A percentile compares a stretch with the other conserved stretches of the same genome.
Evolutionary conservation across 495 filamentous ascomycete species (phyloP).

Genomic region (Pseudoneurospora amorphoporcata): DNA sequence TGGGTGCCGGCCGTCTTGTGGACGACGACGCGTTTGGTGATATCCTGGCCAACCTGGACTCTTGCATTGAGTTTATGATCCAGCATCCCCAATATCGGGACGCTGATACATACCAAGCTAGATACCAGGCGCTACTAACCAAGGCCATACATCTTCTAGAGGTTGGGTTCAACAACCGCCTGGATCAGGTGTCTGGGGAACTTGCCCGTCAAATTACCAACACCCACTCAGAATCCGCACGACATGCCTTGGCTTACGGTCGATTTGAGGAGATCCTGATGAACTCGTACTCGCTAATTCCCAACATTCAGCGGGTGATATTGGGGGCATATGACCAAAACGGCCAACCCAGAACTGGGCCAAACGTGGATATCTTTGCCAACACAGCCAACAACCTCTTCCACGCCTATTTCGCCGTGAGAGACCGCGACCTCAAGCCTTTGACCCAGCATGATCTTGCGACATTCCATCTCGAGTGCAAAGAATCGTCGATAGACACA

Average conservation of each 20-base stretch:
- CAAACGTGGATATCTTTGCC: constrained; percentile 46
- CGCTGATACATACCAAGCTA: constrained; percentile 75
- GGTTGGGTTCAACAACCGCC: constrained; percentile 34
- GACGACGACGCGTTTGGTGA: constrained; percentile 73
- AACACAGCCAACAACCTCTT: constrained; percentile 46
- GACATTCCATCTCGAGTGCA: constrained; percentile 34
- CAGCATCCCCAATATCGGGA: constrained; percentile 74
- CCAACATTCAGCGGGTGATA: constrained; percentile 35
- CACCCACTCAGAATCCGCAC: constrained; percentile 39
- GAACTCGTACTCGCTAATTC: constrained; percentile 34
- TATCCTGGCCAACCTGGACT: constrained; percentile 74
- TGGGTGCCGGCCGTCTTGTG: constrained; percentile 74
- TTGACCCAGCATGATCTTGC: constrained; percentile 45
- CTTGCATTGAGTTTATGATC: constrained; percentile 84
- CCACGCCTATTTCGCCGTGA: constrained; percentile 30
- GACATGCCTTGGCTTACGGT: constrained; percentile 41
- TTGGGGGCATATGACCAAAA: constrained; percentile 53
- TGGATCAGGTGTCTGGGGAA: constrained; percentile 36
- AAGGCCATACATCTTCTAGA: constrained; percentile 45
- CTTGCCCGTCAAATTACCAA: constrained; percentile 33
- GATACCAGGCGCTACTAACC: constrained; percentile 71
- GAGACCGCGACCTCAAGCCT: constrained; percentile 41
- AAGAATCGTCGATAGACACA: constrained; percentile 32
- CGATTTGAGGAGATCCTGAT: constrained; percentile 38
- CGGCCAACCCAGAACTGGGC: constrained; percentile 44